A percentile compares a stretch with the other conserved stretches of the same genome.
phyloP scores from a whole-genome alignment of 1,284 basidiomycete species.

The Mycosarcoma maydis region DNA sequence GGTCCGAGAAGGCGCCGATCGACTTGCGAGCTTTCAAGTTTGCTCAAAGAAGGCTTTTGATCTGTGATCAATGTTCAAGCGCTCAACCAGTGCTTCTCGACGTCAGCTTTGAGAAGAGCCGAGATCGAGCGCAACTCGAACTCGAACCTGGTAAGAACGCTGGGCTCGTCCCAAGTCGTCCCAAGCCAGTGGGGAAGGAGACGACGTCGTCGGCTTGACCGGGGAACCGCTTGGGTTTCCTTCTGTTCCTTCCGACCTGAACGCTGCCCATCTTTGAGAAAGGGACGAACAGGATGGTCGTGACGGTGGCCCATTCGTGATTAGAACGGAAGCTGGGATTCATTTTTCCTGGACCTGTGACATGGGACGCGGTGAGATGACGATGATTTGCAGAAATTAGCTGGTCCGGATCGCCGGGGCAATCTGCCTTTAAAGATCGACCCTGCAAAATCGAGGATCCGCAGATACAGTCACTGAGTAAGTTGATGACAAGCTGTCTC shows the following conservation, averaged over 20 bases:
- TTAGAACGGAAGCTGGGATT: no score
- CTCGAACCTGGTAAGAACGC: neutral
- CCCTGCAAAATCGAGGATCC: neutral
- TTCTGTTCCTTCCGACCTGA: no score
- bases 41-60: neutral
- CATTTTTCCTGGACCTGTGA: no score
- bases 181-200: no score
- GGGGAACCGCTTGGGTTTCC: no score
- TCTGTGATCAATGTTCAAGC: no score
- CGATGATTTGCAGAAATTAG: slow-evolving; percentile 9
- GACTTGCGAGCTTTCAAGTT: neutral
- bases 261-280: no score
- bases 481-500: neutral
- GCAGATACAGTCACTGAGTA: neutral
- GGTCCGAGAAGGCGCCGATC: neutral
- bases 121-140: neutral
- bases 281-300: no score
- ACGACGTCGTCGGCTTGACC: no score
- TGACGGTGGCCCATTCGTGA: no score
- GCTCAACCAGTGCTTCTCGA: no score
- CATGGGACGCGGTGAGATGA: slow-evolving; percentile 10
- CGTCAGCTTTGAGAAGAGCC: neutral
- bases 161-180: no score
- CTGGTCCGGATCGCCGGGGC: neutral
- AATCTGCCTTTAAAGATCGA: neutral